Percentiles rank a stretch among this genome's conserved stretches.
Conservation (phyloP, 176 grass and related monocot genomes). For the Secale cereale region DNA sequence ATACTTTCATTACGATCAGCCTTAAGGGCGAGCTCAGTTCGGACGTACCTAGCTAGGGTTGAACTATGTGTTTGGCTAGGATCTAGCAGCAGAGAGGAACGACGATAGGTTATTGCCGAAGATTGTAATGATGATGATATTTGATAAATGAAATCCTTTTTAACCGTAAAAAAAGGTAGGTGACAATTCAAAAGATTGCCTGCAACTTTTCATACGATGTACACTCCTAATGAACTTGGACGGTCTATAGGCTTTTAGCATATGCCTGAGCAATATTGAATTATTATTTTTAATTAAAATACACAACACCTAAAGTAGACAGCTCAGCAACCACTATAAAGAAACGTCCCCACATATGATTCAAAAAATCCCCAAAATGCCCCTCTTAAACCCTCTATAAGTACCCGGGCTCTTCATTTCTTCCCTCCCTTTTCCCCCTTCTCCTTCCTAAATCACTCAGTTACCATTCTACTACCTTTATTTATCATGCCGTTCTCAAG, state of each 20-base stretch:
- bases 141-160: no score
- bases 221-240: neutral
- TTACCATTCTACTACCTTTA: no score
- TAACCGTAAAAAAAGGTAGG: neutral
- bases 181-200: neutral
- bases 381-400: slow-evolving; percentile 42
- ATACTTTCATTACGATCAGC: no score
- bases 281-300: neutral
- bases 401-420: slow-evolving; percentile 42
- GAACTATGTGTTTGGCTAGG: no score
- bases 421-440: slow-evolving; percentile 58
- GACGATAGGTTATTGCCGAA: no score
- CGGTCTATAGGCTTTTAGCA: neutral
- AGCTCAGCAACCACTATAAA: neutral
- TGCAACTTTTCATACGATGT: neutral
- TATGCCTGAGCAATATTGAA: neutral
- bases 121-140: no score
- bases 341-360: neutral
- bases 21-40: no score
- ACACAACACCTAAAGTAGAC: neutral
- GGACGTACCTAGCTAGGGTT: no score
- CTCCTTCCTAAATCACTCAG: neutral
- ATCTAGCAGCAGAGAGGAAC: no score
- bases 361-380: neutral
- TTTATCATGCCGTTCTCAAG: neutral